Evolutionary conservation across 2,329 filamentous ascomycete genomes (phyloP).

Genomic region (Truncatella angustata): DNA sequence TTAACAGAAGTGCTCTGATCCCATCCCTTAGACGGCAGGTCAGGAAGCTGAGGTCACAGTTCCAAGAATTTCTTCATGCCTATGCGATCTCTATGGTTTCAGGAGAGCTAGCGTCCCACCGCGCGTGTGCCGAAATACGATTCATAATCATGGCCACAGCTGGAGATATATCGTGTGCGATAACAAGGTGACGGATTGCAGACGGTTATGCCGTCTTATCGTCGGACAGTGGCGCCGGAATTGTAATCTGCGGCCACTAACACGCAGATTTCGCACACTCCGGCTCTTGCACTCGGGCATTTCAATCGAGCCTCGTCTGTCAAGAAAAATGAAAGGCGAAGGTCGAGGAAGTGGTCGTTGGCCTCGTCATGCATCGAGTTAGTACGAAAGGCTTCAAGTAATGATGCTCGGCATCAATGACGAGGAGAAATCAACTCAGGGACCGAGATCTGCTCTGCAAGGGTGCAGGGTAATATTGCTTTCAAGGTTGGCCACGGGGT

Average conservation of each 20-base stretch:
- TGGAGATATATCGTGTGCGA: background rate
- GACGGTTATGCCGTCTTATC: background rate
- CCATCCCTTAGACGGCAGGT: slow-evolving; percentile 9
- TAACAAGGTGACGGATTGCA: background rate
- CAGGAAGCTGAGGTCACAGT: background rate
- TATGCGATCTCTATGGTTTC: background rate
- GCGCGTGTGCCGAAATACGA: background rate
- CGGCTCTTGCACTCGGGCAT: too few species aligned
- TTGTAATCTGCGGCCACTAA: background rate
- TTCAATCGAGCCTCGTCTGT: too few species aligned
- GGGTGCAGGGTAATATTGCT: background rate
- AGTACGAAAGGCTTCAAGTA: background rate
- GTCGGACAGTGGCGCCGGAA: background rate
- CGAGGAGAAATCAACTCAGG: background rate
- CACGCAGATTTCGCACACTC: background rate
- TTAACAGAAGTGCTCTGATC: background rate
- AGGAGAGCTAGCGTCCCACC: background rate
- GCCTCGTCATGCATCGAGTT: background rate
- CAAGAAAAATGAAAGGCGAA: too few species aligned
- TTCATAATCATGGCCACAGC: background rate
- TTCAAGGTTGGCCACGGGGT: slow-evolving; percentile 3
- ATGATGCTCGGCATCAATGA: background rate
- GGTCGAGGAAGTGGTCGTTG: background rate
- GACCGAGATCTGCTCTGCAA: background rate
- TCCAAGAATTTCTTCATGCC: background rate